Percentiles rank a stretch among this genome's conserved stretches.
Conservation (phyloP, 768 basidiomycete species). For the Lactarius vividus region DNA sequence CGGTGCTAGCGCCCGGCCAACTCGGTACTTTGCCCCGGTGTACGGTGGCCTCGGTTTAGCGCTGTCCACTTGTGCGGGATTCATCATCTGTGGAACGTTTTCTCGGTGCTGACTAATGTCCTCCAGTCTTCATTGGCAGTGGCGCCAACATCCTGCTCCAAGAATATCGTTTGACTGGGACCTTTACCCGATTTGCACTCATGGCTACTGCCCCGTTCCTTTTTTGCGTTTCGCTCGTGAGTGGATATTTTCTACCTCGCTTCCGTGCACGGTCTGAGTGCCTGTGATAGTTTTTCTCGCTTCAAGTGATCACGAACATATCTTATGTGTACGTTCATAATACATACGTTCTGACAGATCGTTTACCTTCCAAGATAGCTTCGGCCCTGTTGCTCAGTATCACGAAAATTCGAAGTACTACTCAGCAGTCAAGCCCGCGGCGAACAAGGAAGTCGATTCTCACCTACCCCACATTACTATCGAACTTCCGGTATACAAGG, state of each 20-base stretch:
- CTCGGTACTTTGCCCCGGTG: slow-evolving; percentile 66
- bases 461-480: slow-evolving; percentile 73
- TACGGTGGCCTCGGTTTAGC: slow-evolving; percentile 71
- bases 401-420: slow-evolving; percentile 84
- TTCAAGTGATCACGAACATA: slow-evolving; percentile 64
- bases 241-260: slow-evolving; percentile 28
- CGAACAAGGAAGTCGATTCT: slow-evolving; percentile 61
- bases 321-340: slow-evolving; percentile 54
- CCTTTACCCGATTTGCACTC: slow-evolving; percentile 62
- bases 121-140: slow-evolving; percentile 63
- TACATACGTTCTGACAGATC: not conserved
- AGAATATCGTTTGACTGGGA: slow-evolving; percentile 67
- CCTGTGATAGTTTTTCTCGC: slow-evolving; percentile 60
- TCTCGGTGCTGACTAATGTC: not conserved
- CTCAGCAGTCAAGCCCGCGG: slow-evolving; percentile 60
- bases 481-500: slow-evolving; percentile 88
- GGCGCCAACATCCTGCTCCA: slow-evolving; percentile 57
- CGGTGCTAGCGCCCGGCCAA: slow-evolving; percentile 34
- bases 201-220: slow-evolving; percentile 65
- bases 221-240: slow-evolving; percentile 71
- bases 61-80: slow-evolving; percentile 57
- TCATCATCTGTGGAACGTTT: not conserved
- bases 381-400: slow-evolving; percentile 84
- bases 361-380: slow-evolving; percentile 35
- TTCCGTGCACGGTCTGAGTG: not conserved